A percentile compares a stretch with the other conserved stretches of the same genome.
phyloP scores from a whole-genome alignment of 768 basidiomycete species.

The Neoboletus brunneissimus region DNA sequence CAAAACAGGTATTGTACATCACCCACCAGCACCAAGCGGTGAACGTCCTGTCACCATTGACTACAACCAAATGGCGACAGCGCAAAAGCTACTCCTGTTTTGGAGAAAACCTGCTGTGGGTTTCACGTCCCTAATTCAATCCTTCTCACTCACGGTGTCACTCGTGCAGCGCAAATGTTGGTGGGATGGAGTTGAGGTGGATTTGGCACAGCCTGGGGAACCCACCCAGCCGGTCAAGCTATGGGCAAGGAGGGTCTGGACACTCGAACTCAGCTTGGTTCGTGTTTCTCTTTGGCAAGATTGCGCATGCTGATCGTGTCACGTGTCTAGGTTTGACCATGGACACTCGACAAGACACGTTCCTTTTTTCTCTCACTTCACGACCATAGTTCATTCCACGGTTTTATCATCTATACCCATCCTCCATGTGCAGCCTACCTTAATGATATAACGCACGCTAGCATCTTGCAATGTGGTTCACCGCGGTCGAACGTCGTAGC shows the following conservation, averaged over 20 bases:
- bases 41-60: constrained; percentile 81
- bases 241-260: constrained; percentile 98
- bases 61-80: constrained; percentile 91
- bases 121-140: constrained; percentile 15
- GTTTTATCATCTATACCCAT: constrained; percentile 26
- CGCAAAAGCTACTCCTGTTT: constrained; percentile 94
- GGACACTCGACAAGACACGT: neutral
- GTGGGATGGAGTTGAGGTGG: constrained; percentile 98
- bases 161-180: constrained; percentile 89
- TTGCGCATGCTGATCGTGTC: neutral
- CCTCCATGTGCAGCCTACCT: constrained; percentile 25
- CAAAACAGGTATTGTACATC: constrained; percentile 93
- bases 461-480: constrained; percentile 21
- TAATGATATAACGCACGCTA: constrained; percentile 29
- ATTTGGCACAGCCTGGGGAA: constrained; percentile 60
- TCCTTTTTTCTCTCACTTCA: constrained; percentile 13
- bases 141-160: neutral
- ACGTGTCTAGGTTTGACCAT: constrained; percentile 18
- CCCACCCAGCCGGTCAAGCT: constrained; percentile 70
- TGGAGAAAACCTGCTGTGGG: constrained; percentile 99
- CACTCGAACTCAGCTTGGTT: constrained; percentile 92
- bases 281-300: constrained; percentile 17
- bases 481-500: neutral
- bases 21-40: constrained; percentile 46
- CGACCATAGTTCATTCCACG: constrained; percentile 19